Conservation (phyloP, 2,329 filamentous ascomycete genomes). For the Aspergillus tanneri region DNA sequence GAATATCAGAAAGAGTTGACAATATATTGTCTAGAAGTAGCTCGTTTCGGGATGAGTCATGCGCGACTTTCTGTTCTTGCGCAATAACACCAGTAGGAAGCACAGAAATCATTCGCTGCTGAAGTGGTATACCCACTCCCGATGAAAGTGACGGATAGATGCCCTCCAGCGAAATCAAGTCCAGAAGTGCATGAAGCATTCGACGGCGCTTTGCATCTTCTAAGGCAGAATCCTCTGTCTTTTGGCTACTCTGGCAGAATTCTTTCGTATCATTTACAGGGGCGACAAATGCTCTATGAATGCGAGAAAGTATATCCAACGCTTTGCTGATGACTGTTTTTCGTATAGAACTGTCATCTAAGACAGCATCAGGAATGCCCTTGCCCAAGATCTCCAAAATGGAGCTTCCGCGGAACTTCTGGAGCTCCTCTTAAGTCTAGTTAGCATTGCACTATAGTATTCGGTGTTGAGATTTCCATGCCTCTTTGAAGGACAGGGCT, state of each 20-base stretch:
- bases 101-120: slow-evolving; percentile 45
- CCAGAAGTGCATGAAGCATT: slow-evolving; percentile 41
- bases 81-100: slow-evolving; percentile 45
- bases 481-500: slow-evolving; percentile 43
- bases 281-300: slow-evolving; percentile 37
- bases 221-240: slow-evolving; percentile 30
- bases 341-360: slow-evolving; percentile 23
- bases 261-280: slow-evolving; percentile 18
- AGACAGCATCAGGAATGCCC: slow-evolving; percentile 6
- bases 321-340: slow-evolving; percentile 33
- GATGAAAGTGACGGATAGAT: slow-evolving; percentile 45
- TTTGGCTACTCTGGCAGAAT: background rate
- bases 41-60: slow-evolving; percentile 28
- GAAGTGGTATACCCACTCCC: slow-evolving; percentile 46
- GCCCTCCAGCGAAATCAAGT: slow-evolving; percentile 46
- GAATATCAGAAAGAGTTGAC: slow-evolving; percentile 27
- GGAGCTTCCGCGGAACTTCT: slow-evolving; percentile 35
- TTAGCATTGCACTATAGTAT: slow-evolving; percentile 27
- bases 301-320: slow-evolving; percentile 33
- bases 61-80: slow-evolving; percentile 27
- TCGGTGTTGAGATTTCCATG: slow-evolving; percentile 28
- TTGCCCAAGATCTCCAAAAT: slow-evolving; percentile 36
- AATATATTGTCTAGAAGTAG: slow-evolving; percentile 34
- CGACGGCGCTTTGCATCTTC: slow-evolving; percentile 45
- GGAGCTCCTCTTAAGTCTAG: slow-evolving; percentile 38